Base-by-base conservation (phyloP, 345 rosid genomes). In the Stellera chamaejasme region DNA sequence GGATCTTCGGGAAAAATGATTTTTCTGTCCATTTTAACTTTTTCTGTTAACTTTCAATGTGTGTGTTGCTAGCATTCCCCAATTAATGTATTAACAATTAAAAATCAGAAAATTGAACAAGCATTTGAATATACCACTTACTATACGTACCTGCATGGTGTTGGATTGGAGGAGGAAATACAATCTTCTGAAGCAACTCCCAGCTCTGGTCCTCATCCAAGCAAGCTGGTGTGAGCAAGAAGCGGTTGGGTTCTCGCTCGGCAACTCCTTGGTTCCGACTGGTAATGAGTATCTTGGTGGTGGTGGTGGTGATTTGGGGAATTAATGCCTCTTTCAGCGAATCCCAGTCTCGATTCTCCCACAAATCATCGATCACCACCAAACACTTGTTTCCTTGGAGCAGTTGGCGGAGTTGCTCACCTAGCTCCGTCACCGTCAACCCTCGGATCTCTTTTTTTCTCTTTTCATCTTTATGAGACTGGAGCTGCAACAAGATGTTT, bases 281-380 rank as follows among this genome's bases (percentile, higher is more conserved):
- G 11, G 61, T 58, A 14, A 46, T 27, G 8, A 58, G 13, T 0
- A 47, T 15, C 16, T 32, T 47, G 52, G 52, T 58, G 28, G 52
- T 47, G 52, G 52, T 58, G 28, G 52, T 44, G 3, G 11, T 15
- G 1, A 1, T 58, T 28, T 51, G 51, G 10, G 61, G 61, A n/a
- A 58, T n/a, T n/a, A n/a, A 58, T 1, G 61, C 61, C n/a, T 42
- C n/a, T 28, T 58, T 57, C 1, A 52, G 13, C 14, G 42, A 2
- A 23, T 36, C 13, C 69, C 54, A 58, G 23, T 43, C 69, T 19
- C 57, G 43, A 10, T 2, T 43, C 7, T 23, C 32, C 71, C 71
- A 67, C 1, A 67, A 25, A 19, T 67, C 66, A 61, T 67, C 71
- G 2, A 61, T 10, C 10, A 67, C 54, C 1, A 67, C 10, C 42